phyloP scores from a whole-genome alignment of 805 yeast species.

The Vanderwaltozyma verrucispora region DNA sequence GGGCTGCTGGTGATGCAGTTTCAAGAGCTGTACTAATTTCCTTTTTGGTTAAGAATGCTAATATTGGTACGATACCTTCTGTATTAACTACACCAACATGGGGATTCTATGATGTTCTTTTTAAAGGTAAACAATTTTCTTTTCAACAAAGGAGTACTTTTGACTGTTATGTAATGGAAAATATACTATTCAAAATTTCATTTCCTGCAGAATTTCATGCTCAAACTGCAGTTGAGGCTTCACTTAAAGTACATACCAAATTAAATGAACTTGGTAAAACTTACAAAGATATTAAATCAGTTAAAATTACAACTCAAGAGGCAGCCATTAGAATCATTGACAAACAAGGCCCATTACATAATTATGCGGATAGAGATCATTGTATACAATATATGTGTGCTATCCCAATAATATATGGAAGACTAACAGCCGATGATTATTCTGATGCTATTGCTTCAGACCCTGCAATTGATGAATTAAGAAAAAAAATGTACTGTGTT shows the following conservation, averaged over 20 bases:
- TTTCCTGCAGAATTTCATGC: slow-evolving; percentile 61
- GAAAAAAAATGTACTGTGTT: slow-evolving; percentile 45
- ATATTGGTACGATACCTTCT: slow-evolving; percentile 45
- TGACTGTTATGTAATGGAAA: slow-evolving; percentile 54
- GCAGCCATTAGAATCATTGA: slow-evolving; percentile 53
- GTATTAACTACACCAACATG: slow-evolving; percentile 47
- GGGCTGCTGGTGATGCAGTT: slow-evolving; percentile 62
- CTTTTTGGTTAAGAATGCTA: slow-evolving; percentile 41
- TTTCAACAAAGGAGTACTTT: slow-evolving; percentile 38
- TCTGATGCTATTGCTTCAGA: slow-evolving; percentile 40
- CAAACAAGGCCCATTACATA: slow-evolving; percentile 48
- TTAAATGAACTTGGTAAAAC: slow-evolving; percentile 34
- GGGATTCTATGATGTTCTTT: slow-evolving; percentile 57
- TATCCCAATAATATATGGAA: slow-evolving; percentile 43
- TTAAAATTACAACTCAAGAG: slow-evolving; percentile 47
- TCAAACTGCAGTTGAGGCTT: slow-evolving; percentile 54
- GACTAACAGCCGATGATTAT: slow-evolving; percentile 49
- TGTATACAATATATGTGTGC: slow-evolving; percentile 59
- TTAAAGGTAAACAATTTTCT: slow-evolving; percentile 40
- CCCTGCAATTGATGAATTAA: slow-evolving; percentile 41
- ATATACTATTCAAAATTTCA: slow-evolving; percentile 49
- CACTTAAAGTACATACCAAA: slow-evolving; percentile 34
- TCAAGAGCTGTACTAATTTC: slow-evolving; percentile 49
- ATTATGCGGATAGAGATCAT: slow-evolving; percentile 57
- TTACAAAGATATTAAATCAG: slow-evolving; percentile 37